Evolutionary conservation across 148 eudicot genomes (phyloP).

Genomic region (Silene latifolia): DNA sequence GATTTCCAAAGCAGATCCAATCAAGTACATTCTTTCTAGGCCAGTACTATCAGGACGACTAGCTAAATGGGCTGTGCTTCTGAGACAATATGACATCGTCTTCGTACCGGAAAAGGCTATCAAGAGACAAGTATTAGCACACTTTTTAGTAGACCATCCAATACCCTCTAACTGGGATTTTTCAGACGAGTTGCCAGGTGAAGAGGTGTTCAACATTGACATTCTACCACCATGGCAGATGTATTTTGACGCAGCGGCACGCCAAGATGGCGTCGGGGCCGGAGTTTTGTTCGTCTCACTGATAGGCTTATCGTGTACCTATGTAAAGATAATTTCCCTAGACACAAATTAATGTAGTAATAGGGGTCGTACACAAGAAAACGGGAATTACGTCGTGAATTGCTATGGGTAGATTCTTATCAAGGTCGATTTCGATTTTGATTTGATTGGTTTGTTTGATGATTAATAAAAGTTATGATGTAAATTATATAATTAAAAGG

Average conservation of each 20-base stretch:
- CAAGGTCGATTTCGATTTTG: no score
- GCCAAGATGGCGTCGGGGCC: background rate
- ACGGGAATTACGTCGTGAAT: no score
- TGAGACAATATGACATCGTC: background rate
- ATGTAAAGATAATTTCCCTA: no score
- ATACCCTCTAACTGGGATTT: background rate
- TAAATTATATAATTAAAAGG: no score
- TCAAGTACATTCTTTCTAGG: background rate
- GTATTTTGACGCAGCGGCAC: no score
- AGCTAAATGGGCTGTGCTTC: background rate
- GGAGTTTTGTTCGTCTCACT: background rate
- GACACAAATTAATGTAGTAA: no score
- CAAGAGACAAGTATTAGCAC: background rate
- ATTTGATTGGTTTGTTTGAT: no score
- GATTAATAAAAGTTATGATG: no score
- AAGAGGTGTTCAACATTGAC: background rate
- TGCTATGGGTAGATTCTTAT: no score
- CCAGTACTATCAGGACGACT: background rate
- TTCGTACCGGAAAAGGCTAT: background rate
- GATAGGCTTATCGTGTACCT: no score
- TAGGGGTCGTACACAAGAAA: no score
- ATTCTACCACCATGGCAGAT: background rate
- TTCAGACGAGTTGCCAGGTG: background rate
- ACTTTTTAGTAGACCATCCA: background rate
- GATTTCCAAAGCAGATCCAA: background rate